Evolutionary conservation across 192 early-diverging fungal species (phyloP).

Genomic region (Podila epicladia): DNA sequence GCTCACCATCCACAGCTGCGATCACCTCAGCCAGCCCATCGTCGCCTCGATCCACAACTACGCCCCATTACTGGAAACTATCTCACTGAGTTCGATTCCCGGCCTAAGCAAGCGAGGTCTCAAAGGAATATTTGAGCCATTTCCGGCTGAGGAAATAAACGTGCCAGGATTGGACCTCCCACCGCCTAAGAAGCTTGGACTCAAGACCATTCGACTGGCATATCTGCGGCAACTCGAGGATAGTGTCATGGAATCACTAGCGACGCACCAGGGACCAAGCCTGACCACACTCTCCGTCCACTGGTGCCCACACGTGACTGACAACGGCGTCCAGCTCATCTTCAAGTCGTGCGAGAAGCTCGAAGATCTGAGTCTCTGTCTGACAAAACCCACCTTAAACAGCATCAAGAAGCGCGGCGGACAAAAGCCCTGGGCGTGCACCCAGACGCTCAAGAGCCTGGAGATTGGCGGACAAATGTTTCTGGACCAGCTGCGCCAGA

Average conservation of each 20-base stretch:
- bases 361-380: slow-evolving; percentile 29
- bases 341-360: slow-evolving; percentile 22
- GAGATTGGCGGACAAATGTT: slow-evolving; percentile 44
- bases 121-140: not conserved
- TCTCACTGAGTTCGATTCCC: slow-evolving; percentile 34
- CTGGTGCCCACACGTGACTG: slow-evolving; percentile 46
- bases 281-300: slow-evolving; percentile 26
- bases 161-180: too few relatives aligned
- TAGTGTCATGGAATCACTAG: slow-evolving; percentile 22
- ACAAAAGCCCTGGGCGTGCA: slow-evolving; percentile 28
- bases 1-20: slow-evolving; percentile 28
- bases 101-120: slow-evolving; percentile 7
- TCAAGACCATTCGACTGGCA: slow-evolving; percentile 30
- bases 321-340: slow-evolving; percentile 31
- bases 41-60: slow-evolving; percentile 20
- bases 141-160: slow-evolving; percentile 10
- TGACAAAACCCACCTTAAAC: slow-evolving; percentile 28
- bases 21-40: not conserved
- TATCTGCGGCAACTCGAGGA: slow-evolving; percentile 39
- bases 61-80: slow-evolving; percentile 21
- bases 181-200: slow-evolving; percentile 2
- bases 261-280: slow-evolving; percentile 14
- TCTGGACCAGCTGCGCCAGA: slow-evolving; percentile 23
- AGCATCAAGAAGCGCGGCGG: slow-evolving; percentile 13
- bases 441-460: slow-evolving; percentile 30